Percentiles rank a stretch among this genome's conserved stretches.
Conservation (phyloP, 2,329 filamentous ascomycete species). For the Trichoderma polysporum region DNA sequence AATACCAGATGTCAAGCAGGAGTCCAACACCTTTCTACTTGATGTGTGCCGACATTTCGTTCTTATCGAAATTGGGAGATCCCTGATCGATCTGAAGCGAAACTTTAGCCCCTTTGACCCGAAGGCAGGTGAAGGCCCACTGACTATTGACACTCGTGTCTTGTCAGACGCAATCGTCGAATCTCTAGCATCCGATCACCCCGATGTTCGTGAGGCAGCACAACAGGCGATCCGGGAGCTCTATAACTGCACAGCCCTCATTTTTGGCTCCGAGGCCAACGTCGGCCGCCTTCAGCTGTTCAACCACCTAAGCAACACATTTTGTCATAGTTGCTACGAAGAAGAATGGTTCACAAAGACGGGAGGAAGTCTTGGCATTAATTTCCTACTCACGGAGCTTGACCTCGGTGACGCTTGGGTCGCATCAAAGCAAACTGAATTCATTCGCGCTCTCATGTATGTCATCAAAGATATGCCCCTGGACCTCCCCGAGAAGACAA, state of each 20-base stretch:
- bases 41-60: conserved; percentile 89
- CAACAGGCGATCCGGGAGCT: conserved; percentile 76
- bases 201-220: conserved; percentile 77
- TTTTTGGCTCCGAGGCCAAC: conserved; percentile 73
- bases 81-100: conserved; percentile 79
- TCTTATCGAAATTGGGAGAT: conserved; percentile 81
- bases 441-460: conserved; percentile 88
- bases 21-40: conserved; percentile 71
- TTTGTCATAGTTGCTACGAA: conserved; percentile 93
- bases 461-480: conserved; percentile 98
- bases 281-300: conserved; percentile 83
- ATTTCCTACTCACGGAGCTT: conserved; percentile 79
- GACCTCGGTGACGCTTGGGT: conserved; percentile 85
- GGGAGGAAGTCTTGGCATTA: conserved; percentile 86
- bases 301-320: conserved; percentile 73
- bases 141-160: conserved; percentile 82
- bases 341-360: conserved; percentile 99
- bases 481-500: conserved; percentile 87
- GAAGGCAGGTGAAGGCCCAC: conserved; percentile 78
- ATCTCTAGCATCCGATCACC: conserved; percentile 81
- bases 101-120: conserved; percentile 78
- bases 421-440: conserved; percentile 76
- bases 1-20: conserved; percentile 73
- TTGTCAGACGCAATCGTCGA: conserved; percentile 89
- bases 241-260: conserved; percentile 70